A percentile compares a stretch with the other conserved stretches of the same genome.
Conservation (phyloP, 345 rosid genomes). For the Moricandia arvensis region DNA sequence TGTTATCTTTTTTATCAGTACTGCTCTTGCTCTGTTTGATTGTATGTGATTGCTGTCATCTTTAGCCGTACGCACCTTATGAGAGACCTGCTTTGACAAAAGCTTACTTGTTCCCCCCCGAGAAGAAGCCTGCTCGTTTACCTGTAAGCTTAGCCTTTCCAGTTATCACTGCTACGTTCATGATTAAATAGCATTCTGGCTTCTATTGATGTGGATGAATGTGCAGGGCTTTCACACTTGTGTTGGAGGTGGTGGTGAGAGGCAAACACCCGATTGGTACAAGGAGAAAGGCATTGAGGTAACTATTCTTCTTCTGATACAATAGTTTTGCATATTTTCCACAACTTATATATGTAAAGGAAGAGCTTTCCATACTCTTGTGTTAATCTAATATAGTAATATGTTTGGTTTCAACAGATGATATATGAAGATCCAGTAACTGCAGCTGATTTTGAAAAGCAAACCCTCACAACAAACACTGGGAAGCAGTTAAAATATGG, state of each 20-base stretch:
- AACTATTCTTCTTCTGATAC: constrained; percentile 8
- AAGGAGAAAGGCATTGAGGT: constrained; percentile 98
- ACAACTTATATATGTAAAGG: neutral
- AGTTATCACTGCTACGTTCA: neutral
- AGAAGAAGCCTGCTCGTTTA: constrained; percentile 88
- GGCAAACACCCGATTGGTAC: constrained; percentile 94
- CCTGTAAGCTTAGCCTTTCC: constrained; percentile 57
- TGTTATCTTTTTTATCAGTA: neutral
- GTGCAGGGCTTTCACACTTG: constrained; percentile 92
- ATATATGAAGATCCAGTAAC: constrained; percentile 83
- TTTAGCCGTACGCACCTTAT: constrained; percentile 85
- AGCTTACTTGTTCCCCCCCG: constrained; percentile 84
- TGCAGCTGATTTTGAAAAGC: constrained; percentile 71
- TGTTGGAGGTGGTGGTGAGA: constrained; percentile 96
- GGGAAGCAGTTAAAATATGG: constrained; percentile 92
- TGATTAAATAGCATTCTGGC: neutral
- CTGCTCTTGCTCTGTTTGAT: neutral
- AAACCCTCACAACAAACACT: constrained; percentile 68
- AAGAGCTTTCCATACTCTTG: neutral
- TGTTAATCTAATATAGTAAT: neutral
- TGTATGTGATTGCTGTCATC: neutral
- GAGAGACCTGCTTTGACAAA: constrained; percentile 98
- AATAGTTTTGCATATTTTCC: neutral
- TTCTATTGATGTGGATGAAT: constrained; percentile 8
- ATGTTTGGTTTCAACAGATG: constrained; percentile 44